A percentile compares a stretch with the other conserved stretches of the same genome.
Conservation (phyloP, 1,284 basidiomycete species). For the Xanthoconium separans region DNA sequence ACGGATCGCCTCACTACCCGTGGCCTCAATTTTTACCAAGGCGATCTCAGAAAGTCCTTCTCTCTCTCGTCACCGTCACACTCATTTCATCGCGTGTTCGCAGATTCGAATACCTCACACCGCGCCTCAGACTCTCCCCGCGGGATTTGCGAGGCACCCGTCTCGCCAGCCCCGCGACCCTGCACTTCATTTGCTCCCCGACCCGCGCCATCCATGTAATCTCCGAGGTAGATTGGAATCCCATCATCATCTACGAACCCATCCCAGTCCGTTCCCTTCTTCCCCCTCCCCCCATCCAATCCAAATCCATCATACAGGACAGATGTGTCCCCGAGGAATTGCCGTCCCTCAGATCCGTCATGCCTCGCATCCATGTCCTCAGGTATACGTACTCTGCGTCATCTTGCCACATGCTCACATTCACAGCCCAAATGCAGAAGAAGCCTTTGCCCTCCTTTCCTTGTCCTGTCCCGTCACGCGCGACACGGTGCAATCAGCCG, state of each 20-base stretch:
- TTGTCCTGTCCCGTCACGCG: conserved; percentile 48
- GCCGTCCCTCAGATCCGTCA: conserved; percentile 59
- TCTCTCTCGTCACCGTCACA: conserved; percentile 4
- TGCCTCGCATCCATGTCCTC: conserved; percentile 62
- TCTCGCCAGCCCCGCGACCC: conserved; percentile 51
- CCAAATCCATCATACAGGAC: conserved; percentile 45
- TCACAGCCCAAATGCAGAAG: conserved; percentile 73
- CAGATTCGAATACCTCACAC: conserved; percentile 83
- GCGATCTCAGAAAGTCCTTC: conserved; percentile 65
- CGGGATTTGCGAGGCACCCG: conserved; percentile 60
- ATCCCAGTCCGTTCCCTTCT: conserved; percentile 61
- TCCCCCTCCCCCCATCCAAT: neutral
- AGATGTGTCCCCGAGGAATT: conserved; percentile 80
- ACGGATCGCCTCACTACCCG: conserved; percentile 59
- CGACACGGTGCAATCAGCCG: conserved; percentile 59
- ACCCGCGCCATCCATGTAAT: conserved; percentile 67
- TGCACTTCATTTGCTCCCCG: conserved; percentile 90
- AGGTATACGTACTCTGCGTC: conserved; percentile 45
- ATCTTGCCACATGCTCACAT: conserved; percentile 6
- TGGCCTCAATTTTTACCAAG: conserved; percentile 77
- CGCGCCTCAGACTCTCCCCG: conserved; percentile 70
- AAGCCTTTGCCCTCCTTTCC: conserved; percentile 66
- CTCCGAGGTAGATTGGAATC: conserved; percentile 67
- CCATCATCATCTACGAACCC: conserved; percentile 79
- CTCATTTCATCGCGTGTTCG: conserved; percentile 17